A percentile compares a stretch with the other conserved stretches of the same genome.
These are phyloP conservation scores for Gracilaria caudata DNA, from an alignment of 23 red algal genomes.

Conservation along the genomic window DNA sequence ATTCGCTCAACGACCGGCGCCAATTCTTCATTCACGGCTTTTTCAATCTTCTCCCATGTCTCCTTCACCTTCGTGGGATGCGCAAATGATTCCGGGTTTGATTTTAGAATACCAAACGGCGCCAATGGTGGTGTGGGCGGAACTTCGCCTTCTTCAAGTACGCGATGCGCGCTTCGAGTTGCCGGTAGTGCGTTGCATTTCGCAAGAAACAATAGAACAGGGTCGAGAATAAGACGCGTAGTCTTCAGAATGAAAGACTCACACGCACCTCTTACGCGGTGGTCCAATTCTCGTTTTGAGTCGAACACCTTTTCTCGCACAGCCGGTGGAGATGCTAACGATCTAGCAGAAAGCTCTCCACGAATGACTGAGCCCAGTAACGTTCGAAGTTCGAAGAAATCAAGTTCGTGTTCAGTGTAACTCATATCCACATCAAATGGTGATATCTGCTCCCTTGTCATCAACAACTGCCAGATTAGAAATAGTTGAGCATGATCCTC, in stretches of 20 bases:
- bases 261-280: conserved; percentile 66
- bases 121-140: conserved; percentile 42
- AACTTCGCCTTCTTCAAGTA: conserved; percentile 21
- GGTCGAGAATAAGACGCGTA: conserved; percentile 74
- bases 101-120: conserved; percentile 59
- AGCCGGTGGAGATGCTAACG: conserved; percentile 62
- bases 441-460: conserved; percentile 87
- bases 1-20: conserved; percentile 58
- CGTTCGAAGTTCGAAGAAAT: conserved; percentile 72
- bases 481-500: conserved; percentile 92
- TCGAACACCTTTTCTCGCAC: conserved; percentile 68
- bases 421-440: conserved; percentile 94
- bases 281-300: conserved; percentile 68
- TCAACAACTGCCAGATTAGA: conserved; percentile 88
- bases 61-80: conserved; percentile 47
- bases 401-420: conserved; percentile 84
- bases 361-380: conserved; percentile 70
- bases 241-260: conserved; percentile 85
- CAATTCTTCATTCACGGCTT: conserved; percentile 46
- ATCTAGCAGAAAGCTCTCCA: conserved; percentile 76
- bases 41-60: conserved; percentile 62
- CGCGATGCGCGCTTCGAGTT: conserved; percentile 3
- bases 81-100: conserved; percentile 60
- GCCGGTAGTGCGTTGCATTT: conserved; percentile 83
- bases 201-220: conserved; percentile 78